Evolutionary conservation across 2,329 filamentous ascomycete species (phyloP).

Genomic region (Aspergillus fumigatus): DNA sequence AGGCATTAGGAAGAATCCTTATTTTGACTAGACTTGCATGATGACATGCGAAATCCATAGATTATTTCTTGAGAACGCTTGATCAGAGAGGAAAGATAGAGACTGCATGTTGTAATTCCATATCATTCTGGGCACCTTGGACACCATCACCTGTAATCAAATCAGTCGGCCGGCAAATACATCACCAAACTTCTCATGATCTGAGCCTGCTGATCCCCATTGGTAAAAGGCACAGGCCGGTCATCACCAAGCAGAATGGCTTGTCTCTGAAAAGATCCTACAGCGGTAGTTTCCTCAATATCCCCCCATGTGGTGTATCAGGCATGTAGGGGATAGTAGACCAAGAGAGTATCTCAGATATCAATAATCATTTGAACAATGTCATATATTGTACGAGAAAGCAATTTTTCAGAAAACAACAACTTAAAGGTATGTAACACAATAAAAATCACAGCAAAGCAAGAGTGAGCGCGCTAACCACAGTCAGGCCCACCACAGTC

Average conservation of each 20-base stretch:
- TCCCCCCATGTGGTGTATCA: background rate
- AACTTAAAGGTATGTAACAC: slow-evolving; percentile 27
- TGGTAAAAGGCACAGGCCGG: background rate
- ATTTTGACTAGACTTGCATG: background rate
- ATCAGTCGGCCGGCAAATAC: background rate
- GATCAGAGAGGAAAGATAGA: background rate
- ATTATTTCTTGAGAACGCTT: background rate
- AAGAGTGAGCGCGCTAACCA: slow-evolving; percentile 46
- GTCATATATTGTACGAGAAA: slow-evolving; percentile 21
- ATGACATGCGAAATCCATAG: background rate
- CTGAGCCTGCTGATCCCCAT: background rate
- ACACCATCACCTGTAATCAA: background rate
- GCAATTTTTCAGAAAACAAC: slow-evolving; percentile 25
- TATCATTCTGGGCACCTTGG: background rate
- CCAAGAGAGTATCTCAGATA: slow-evolving; percentile 13
- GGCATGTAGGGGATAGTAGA: slow-evolving; percentile 15
- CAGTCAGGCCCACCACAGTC: slow-evolving; percentile 55
- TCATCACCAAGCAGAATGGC: background rate
- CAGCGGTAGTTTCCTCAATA: background rate
- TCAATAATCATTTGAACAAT: slow-evolving; percentile 18
- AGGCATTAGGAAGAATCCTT: background rate
- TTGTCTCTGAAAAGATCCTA: background rate
- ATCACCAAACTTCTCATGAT: background rate
- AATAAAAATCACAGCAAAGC: slow-evolving; percentile 39
- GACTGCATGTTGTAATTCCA: background rate